Evolutionary conservation across 2,329 filamentous ascomycete genomes (phyloP).

Genomic region (Cladosporium sp.): DNA sequence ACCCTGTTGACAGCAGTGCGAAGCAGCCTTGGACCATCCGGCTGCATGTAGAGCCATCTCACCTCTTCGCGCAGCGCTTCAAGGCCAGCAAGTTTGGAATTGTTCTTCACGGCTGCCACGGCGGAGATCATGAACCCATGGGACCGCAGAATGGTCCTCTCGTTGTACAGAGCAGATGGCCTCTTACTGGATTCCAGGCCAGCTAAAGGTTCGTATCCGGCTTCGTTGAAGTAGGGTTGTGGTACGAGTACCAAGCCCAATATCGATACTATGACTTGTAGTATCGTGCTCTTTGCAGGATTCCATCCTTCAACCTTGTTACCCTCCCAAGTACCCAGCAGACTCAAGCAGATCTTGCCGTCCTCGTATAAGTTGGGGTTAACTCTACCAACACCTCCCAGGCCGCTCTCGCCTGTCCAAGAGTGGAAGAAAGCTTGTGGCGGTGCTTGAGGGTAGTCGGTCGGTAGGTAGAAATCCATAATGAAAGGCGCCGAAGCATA

Average conservation of each 20-base stretch:
- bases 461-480: conserved; percentile 53
- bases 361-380: conserved; percentile 63
- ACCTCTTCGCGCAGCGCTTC: conserved; percentile 50
- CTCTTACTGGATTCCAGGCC: conserved; percentile 25
- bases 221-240: conserved; percentile 61
- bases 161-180: conserved; percentile 28
- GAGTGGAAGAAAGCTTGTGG: conserved; percentile 57
- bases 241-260: conserved; percentile 44
- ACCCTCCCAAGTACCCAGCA: conserved; percentile 58
- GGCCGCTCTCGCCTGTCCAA: conserved; percentile 40
- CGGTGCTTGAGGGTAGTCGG: conserved; percentile 48
- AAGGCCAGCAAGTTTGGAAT: conserved; percentile 17
- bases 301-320: conserved; percentile 54
- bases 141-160: conserved; percentile 24
- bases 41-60: conserved; percentile 46
- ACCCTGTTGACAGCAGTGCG: conserved; percentile 42
- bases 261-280: conserved; percentile 43
- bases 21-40: conserved; percentile 35
- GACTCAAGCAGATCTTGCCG: conserved; percentile 57
- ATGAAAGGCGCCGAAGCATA: conserved; percentile 59
- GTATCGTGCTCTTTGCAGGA: conserved; percentile 48
- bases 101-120: conserved; percentile 38
- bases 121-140: conserved; percentile 25
- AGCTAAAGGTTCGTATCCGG: conserved; percentile 52
- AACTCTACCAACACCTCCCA: conserved; percentile 33